These are phyloP conservation scores for Eutypa lata DNA, from an alignment of 2,329 filamentous ascomycete genomes.

Conservation along the genomic window DNA sequence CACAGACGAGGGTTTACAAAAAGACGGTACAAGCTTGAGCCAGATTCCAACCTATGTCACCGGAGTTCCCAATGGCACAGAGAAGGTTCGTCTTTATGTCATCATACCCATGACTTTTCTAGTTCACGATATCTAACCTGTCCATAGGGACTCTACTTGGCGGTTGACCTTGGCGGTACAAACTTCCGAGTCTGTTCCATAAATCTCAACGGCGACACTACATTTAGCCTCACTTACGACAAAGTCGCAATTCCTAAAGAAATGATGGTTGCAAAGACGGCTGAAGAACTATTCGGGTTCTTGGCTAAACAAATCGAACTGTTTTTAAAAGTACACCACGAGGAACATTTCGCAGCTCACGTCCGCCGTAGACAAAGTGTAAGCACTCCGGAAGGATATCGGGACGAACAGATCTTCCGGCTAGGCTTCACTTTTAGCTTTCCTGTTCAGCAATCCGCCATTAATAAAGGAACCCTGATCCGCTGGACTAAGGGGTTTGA, in stretches of 20 bases:
- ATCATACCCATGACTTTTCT: background rate
- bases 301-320: slow-evolving; percentile 87
- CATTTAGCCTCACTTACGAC: slow-evolving; percentile 87
- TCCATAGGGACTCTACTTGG: slow-evolving; percentile 84
- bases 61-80: slow-evolving; percentile 90
- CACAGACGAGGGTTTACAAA: slow-evolving; percentile 74
- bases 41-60: slow-evolving; percentile 98
- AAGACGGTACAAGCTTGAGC: slow-evolving; percentile 77
- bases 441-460: slow-evolving; percentile 87
- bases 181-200: slow-evolving; percentile 98
- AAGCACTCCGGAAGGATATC: slow-evolving; percentile 56
- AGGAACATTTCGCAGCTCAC: slow-evolving; percentile 77
- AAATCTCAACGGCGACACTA: slow-evolving; percentile 87
- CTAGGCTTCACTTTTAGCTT: slow-evolving; percentile 99
- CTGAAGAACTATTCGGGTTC: slow-evolving; percentile 86
- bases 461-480: slow-evolving; percentile 92
- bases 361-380: slow-evolving; percentile 60
- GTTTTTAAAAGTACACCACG: slow-evolving; percentile 85
- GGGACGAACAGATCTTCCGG: slow-evolving; percentile 78
- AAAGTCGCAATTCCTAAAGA: slow-evolving; percentile 89
- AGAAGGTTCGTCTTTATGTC: slow-evolving; percentile 64
- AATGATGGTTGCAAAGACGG: slow-evolving; percentile 84
- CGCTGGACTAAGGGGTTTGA: slow-evolving; percentile 99
- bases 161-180: slow-evolving; percentile 95
- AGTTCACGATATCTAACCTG: background rate